phyloP scores from a whole-genome alignment of 1,139 yeast genomes.

The Protomyces pachydermus region DNA sequence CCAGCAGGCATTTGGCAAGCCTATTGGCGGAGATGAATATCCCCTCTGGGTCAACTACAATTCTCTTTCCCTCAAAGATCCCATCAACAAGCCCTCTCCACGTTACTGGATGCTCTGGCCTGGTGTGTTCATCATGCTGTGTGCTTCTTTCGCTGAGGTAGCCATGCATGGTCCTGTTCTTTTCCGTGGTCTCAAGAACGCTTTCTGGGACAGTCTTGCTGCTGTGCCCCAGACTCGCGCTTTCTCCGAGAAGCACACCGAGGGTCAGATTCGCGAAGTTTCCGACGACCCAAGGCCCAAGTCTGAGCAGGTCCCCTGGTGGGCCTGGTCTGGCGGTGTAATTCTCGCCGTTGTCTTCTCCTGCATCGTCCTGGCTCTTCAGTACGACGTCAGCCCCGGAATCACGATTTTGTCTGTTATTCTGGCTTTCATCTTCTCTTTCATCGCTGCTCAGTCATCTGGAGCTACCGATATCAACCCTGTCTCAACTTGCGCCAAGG shows the following conservation, averaged over 20 bases:
- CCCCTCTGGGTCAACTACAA: conserved; percentile 11
- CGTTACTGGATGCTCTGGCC: conserved; percentile 29
- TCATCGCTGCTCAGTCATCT: conserved; percentile 28
- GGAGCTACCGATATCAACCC: conserved; percentile 29
- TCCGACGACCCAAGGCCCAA: conserved; percentile 23
- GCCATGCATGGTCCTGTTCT: conserved; percentile 25
- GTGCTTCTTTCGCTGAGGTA: conserved; percentile 28
- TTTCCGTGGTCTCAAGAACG: conserved; percentile 16
- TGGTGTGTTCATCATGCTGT: conserved; percentile 28
- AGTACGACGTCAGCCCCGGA: conserved; percentile 22
- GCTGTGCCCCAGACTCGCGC: conserved; percentile 10
- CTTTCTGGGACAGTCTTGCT: conserved; percentile 10
- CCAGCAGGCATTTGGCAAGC: conserved; percentile 14
- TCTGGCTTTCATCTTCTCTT: conserved; percentile 26
- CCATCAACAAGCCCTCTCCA: conserved; percentile 24
- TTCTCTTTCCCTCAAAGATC: conserved; percentile 19
- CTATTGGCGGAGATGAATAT: neutral
- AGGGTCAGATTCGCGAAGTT: conserved; percentile 1
- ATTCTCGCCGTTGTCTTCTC: conserved; percentile 22
- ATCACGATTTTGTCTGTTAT: conserved; percentile 24
- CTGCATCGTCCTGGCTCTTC: conserved; percentile 26
- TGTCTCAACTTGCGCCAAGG: conserved; percentile 28
- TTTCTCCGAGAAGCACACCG: conserved; percentile 9
- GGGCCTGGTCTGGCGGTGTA: conserved; percentile 27
- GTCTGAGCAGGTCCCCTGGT: conserved; percentile 21